Conservation (phyloP, 1,284 basidiomycete species). For the Pterulicium gracile region DNA sequence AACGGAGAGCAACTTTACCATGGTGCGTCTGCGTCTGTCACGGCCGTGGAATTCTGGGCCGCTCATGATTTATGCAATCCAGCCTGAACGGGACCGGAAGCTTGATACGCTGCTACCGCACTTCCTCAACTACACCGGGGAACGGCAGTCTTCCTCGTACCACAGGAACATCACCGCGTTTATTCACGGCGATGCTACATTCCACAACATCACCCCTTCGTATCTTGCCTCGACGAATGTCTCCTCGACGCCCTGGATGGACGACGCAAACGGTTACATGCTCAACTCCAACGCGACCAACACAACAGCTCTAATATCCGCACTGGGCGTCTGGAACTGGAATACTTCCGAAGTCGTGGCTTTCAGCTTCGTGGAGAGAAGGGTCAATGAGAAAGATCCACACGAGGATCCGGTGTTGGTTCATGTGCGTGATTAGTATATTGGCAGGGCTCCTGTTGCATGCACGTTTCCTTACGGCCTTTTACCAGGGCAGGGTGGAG, state of each 20-base stretch:
- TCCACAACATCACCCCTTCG: constrained; percentile 51
- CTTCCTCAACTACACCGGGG: not conserved
- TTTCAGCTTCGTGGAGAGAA: constrained; percentile 55
- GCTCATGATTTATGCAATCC: no score
- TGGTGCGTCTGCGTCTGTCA: constrained; percentile 48
- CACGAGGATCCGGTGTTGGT: constrained; percentile 41
- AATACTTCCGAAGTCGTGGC: constrained; percentile 46
- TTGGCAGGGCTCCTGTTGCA: constrained; percentile 1
- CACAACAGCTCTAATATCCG: constrained; percentile 34
- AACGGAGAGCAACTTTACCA: constrained; percentile 49
- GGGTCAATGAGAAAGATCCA: constrained; percentile 19
- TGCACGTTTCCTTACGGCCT: not conserved
- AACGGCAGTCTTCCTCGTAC: constrained; percentile 35
- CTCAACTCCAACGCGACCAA: constrained; percentile 28
- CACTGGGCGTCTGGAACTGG: constrained; percentile 60
- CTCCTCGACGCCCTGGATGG: constrained; percentile 33
- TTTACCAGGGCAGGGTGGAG: constrained; percentile 56
- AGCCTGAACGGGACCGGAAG: not conserved
- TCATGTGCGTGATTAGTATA: constrained; percentile 38
- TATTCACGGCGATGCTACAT: constrained; percentile 47
- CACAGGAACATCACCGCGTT: constrained; percentile 70
- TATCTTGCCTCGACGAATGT: constrained; percentile 19
- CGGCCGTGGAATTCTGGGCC: constrained; percentile 33
- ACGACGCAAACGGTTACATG: constrained; percentile 37
- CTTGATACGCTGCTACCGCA: not conserved